These are phyloP conservation scores for Chrysoporthe puriensis DNA, from an alignment of 2,329 filamentous ascomycete species.

Conservation along the genomic window DNA sequence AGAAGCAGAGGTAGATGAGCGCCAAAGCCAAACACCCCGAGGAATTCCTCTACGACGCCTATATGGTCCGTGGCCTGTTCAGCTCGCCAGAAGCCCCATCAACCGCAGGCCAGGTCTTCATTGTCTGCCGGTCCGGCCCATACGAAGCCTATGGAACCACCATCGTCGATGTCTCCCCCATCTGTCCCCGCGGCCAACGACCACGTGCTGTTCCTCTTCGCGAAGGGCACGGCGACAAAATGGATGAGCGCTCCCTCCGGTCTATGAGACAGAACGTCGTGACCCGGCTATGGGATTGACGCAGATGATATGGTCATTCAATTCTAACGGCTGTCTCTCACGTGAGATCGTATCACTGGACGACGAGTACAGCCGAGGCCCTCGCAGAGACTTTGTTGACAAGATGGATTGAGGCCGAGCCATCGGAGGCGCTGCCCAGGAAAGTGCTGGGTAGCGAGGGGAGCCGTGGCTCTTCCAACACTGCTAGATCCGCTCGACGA, in stretches of 20 bases:
- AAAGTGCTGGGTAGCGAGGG: not conserved
- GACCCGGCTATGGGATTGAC: not conserved
- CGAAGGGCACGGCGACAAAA: not conserved
- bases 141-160: not conserved
- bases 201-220: constrained; percentile 6
- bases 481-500: no score
- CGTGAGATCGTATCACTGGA: not conserved
- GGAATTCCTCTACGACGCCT: not conserved
- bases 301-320: constrained; percentile 7
- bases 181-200: constrained; percentile 4
- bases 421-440: not conserved
- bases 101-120: not conserved
- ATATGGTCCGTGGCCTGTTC: not conserved
- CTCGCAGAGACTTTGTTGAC: not conserved
- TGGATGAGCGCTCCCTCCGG: not conserved
- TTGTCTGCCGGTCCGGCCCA: constrained; percentile 7
- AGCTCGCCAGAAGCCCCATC: not conserved
- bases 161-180: constrained; percentile 1
- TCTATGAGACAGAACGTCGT: not conserved
- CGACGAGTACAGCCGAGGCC: not conserved
- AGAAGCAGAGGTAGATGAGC: constrained; percentile 3
- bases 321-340: not conserved
- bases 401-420: not conserved
- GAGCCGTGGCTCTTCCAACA: no score
- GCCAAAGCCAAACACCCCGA: not conserved